phyloP scores from a whole-genome alignment of 2,329 filamentous ascomycete genomes.

The Thermothelomyces thermophilus region DNA sequence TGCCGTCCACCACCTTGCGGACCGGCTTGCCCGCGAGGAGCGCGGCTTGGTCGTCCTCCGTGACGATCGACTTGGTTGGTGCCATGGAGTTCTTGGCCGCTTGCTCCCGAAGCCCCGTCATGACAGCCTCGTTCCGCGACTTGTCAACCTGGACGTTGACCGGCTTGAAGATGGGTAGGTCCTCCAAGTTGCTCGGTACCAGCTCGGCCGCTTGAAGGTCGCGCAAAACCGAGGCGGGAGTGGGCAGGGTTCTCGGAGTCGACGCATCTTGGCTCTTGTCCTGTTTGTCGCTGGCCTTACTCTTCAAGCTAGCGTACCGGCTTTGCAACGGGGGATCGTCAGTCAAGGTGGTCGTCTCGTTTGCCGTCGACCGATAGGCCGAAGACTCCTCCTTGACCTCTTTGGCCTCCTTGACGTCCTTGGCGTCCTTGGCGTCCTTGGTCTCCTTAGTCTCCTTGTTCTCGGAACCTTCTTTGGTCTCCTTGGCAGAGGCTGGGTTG shows the following conservation, averaged over 20 bases:
- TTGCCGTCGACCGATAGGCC: conserved; percentile 25
- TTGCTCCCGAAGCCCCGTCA: conserved; percentile 9
- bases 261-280: conserved; percentile 6
- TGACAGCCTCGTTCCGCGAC: conserved; percentile 26
- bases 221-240: conserved; percentile 34
- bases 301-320: conserved; percentile 25
- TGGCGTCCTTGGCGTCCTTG: conserved; percentile 18
- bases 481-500: conserved; percentile 15
- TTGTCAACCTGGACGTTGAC: conserved; percentile 30
- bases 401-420: neutral
- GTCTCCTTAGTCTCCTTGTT: conserved; percentile 10
- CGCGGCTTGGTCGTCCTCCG: conserved; percentile 47
- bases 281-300: conserved; percentile 23
- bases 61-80: conserved; percentile 42
- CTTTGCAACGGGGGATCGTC: conserved; percentile 20
- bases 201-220: conserved; percentile 32
- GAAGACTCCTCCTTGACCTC: conserved; percentile 25
- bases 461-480: conserved; percentile 12
- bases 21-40: conserved; percentile 53
- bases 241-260: conserved; percentile 23
- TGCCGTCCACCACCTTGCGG: conserved; percentile 56
- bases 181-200: conserved; percentile 30
- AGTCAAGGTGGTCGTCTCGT: conserved; percentile 26
- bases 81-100: conserved; percentile 28
- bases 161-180: conserved; percentile 37